Evolutionary conservation across 139 green algal genomes (phyloP).

Genomic region (Coelastrella sp.): DNA sequence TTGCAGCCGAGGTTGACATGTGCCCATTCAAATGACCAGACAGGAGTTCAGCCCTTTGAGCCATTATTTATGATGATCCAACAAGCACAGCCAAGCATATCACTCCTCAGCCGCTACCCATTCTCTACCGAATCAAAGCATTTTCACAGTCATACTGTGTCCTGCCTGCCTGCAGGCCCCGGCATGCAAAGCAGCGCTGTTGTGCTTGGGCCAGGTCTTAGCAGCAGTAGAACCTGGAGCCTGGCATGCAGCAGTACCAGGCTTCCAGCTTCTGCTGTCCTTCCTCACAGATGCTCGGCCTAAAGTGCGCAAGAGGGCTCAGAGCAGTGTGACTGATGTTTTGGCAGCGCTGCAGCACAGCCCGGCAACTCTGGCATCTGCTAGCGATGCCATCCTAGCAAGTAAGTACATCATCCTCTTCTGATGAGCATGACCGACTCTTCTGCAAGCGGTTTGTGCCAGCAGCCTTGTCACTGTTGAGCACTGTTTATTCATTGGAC

Average conservation of each 20-base stretch:
- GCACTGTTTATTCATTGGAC: too few species aligned
- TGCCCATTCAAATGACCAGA: too few species aligned
- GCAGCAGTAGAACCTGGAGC: slow-evolving; percentile 63
- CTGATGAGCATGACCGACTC: too few species aligned
- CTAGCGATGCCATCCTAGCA: slow-evolving; percentile 65
- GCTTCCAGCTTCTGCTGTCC: slow-evolving; percentile 57
- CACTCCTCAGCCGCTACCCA: too few species aligned
- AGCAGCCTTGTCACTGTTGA: too few species aligned
- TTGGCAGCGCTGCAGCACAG: slow-evolving; percentile 74
- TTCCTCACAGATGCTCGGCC: slow-evolving; percentile 72
- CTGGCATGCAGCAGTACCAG: slow-evolving; percentile 56
- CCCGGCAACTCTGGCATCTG: slow-evolving; percentile 47
- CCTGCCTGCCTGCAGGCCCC: slow-evolving; percentile 51
- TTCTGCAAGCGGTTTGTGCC: too few species aligned
- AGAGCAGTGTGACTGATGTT: slow-evolving; percentile 67
- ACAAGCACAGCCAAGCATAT: too few species aligned
- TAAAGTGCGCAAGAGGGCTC: slow-evolving; percentile 83
- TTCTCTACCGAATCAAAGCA: too few species aligned
- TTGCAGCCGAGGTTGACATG: too few species aligned
- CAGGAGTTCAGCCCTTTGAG: too few species aligned
- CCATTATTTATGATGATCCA: too few species aligned
- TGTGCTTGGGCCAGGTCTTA: slow-evolving; percentile 72
- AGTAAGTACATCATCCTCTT: slow-evolving; percentile 30
- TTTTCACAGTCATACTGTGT: too few species aligned
- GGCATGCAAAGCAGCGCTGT: slow-evolving; percentile 66